phyloP scores from a whole-genome alignment of 1,284 basidiomycete species.

The Neotropicomus parvogracilis region DNA sequence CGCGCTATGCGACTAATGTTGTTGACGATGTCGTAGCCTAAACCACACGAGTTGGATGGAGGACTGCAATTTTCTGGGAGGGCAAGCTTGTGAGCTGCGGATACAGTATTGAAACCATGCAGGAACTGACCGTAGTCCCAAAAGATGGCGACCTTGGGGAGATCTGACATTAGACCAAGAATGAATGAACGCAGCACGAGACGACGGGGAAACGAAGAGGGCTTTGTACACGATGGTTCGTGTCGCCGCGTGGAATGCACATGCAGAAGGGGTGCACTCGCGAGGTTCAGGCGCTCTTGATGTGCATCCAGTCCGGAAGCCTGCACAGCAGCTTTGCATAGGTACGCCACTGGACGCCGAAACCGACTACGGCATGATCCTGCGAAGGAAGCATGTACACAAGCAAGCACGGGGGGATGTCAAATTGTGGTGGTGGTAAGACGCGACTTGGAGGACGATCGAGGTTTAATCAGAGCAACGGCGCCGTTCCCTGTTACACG shows the following conservation, averaged over 20 bases:
- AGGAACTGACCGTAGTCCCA: slow-evolving; percentile 56
- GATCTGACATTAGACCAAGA: slow-evolving; percentile 30
- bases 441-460: background rate
- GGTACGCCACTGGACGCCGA: slow-evolving; percentile 22
- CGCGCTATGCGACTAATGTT: slow-evolving; percentile 42
- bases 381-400: slow-evolving; percentile 8
- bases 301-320: slow-evolving; percentile 1
- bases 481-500: slow-evolving; percentile 7
- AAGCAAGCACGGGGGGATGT: too few species aligned
- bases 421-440: background rate
- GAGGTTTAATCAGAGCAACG: background rate
- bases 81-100: slow-evolving; percentile 2
- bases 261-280: slow-evolving; percentile 15
- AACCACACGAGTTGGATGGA: slow-evolving; percentile 37
- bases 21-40: slow-evolving; percentile 45
- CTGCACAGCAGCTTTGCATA: slow-evolving; percentile 16
- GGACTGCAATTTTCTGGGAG: slow-evolving; percentile 53
- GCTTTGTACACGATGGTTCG: slow-evolving; percentile 23
- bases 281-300: slow-evolving; percentile 12
- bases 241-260: slow-evolving; percentile 10
- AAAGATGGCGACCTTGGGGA: slow-evolving; percentile 49
- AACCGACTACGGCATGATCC: slow-evolving; percentile 17
- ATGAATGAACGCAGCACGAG: slow-evolving; percentile 7
- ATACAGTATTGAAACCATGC: background rate
- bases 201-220: background rate